Conservation (phyloP, 495 filamentous ascomycete species). For the Stereocaulon alpinum region DNA sequence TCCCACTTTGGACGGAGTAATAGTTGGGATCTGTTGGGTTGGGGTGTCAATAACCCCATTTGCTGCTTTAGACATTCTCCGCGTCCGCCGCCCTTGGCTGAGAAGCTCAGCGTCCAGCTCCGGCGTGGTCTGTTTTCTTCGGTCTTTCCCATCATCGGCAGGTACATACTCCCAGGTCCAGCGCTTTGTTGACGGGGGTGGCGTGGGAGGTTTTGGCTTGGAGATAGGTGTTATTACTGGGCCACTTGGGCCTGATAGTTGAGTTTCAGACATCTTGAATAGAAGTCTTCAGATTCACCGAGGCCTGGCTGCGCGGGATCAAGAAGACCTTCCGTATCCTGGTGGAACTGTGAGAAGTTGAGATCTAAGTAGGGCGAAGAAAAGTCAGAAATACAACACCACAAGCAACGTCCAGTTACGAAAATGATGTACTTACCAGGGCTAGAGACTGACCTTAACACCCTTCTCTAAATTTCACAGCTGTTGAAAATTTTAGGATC, state of each 20-base stretch:
- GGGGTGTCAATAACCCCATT: neutral
- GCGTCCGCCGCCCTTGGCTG: neutral
- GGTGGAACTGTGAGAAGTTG: no score
- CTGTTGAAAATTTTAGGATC: no score
- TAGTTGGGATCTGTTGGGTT: neutral
- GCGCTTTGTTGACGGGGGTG: conserved; percentile 1
- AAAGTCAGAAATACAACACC: neutral
- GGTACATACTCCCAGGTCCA: neutral
- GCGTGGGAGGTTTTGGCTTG: neutral
- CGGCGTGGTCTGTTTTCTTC: conserved; percentile 1
- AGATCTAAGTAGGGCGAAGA: no score
- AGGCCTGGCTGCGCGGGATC: no score
- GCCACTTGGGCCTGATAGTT: no score
- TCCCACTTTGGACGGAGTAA: neutral
- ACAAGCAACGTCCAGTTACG: no score
- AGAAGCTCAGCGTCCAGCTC: neutral
- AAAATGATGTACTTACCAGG: neutral
- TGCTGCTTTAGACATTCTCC: neutral
- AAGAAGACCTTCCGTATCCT: no score
- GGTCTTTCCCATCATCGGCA: neutral
- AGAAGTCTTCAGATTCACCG: no score
- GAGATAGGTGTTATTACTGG: neutral
- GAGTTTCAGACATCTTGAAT: no score
- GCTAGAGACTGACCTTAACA: neutral
- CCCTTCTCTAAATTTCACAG: neutral